Evolutionary conservation across 2,329 filamentous ascomycete genomes (phyloP).

Genomic region (Coleophoma crateriformis): DNA sequence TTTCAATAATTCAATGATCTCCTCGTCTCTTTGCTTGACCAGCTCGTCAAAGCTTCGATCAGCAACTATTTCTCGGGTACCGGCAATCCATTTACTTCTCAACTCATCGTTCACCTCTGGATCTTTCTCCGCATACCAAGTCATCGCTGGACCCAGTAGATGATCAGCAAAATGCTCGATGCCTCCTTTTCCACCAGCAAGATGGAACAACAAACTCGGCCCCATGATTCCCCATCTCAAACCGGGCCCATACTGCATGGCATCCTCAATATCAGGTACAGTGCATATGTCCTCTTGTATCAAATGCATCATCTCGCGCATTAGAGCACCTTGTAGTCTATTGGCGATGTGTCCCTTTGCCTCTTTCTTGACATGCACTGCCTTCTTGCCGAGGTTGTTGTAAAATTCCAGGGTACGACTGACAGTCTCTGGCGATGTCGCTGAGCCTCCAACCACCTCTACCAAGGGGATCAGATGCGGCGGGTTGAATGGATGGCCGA

Average conservation of each 20-base stretch:
- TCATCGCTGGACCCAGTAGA: constrained; percentile 13
- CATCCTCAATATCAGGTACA: constrained; percentile 21
- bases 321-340: constrained; percentile 35
- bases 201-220: constrained; percentile 1
- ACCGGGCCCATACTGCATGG: constrained; percentile 2
- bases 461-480: constrained; percentile 41
- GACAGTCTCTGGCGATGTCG: constrained; percentile 1
- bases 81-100: constrained; percentile 13
- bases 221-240: constrained; percentile 4
- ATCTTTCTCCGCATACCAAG: constrained; percentile 15
- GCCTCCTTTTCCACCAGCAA: background rate
- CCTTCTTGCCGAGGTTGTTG: constrained; percentile 31
- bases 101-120: constrained; percentile 15
- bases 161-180: constrained; percentile 10
- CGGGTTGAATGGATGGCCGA: constrained; percentile 43
- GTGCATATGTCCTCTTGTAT: constrained; percentile 26
- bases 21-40: background rate
- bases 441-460: constrained; percentile 34
- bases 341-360: constrained; percentile 38
- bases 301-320: constrained; percentile 30
- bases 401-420: constrained; percentile 31
- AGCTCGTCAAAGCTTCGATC: background rate
- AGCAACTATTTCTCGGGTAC: background rate
- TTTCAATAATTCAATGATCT: background rate
- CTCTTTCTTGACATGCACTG: constrained; percentile 34